phyloP scores from a whole-genome alignment of 2,329 filamentous ascomycete species.

The Diaporthe destruens region DNA sequence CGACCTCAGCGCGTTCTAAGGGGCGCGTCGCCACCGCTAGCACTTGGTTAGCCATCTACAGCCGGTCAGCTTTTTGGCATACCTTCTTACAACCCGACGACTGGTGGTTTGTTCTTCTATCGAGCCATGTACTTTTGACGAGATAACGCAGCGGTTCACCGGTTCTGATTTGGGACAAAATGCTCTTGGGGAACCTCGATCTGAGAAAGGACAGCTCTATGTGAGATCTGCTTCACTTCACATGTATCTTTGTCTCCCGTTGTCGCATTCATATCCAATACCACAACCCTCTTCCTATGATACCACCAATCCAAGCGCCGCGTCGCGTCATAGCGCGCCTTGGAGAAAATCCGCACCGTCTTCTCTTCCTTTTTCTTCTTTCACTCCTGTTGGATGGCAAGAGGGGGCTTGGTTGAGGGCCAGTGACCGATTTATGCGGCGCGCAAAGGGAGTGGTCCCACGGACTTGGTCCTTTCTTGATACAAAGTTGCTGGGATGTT shows the following conservation, averaged over 20 bases:
- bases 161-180: conserved; percentile 7
- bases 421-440: conserved; percentile 11
- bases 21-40: neutral
- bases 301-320: conserved; percentile 36
- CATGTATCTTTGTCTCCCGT: neutral
- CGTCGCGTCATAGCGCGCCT: conserved; percentile 29
- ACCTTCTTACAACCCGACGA: conserved; percentile 20
- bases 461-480: conserved; percentile 35
- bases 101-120: conserved; percentile 13
- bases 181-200: conserved; percentile 29
- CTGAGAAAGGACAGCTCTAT: conserved; percentile 24
- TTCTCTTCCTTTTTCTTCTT: neutral
- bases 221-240: neutral
- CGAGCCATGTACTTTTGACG: conserved; percentile 24
- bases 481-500: conserved; percentile 37
- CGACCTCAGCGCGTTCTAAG: conserved; percentile 38
- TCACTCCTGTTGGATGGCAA: neutral
- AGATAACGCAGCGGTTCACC: conserved; percentile 28
- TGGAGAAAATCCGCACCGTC: neutral
- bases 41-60: conserved; percentile 10
- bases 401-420: conserved; percentile 20
- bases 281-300: conserved; percentile 26
- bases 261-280: conserved; percentile 10
- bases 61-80: conserved; percentile 18
- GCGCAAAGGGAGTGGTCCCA: conserved; percentile 7